phyloP scores from a whole-genome alignment of 2,329 filamentous ascomycete genomes.

The Pestalotiopsis sp. region DNA sequence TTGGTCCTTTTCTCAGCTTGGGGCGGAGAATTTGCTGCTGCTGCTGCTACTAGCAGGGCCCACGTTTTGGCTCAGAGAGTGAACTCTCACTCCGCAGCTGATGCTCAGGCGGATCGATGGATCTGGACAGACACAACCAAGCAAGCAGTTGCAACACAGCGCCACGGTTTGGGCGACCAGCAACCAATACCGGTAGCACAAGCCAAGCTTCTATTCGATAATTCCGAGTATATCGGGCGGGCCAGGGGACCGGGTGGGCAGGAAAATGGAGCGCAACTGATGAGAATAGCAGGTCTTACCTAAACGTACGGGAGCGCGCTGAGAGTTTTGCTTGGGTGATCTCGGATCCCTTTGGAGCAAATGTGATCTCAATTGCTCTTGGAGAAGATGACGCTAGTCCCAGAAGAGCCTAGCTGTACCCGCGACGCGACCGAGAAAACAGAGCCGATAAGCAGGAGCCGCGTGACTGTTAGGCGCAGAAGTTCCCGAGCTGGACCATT shows the following conservation, averaged over 20 bases:
- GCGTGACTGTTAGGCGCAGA: not conserved
- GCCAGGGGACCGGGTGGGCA: conserved; percentile 18
- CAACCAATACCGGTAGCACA: conserved; percentile 25
- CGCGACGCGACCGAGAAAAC: not conserved
- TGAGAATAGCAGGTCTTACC: conserved; percentile 25
- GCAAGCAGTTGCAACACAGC: conserved; percentile 8
- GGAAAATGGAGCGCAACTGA: conserved; percentile 18
- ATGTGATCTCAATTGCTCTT: conserved; percentile 15
- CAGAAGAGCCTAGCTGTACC: not conserved
- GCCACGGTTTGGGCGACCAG: conserved; percentile 21
- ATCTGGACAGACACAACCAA: not conserved
- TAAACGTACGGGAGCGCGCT: conserved; percentile 26
- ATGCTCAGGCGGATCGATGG: conserved; percentile 3
- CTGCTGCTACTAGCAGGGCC: conserved; percentile 5
- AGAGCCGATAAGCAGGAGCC: not conserved
- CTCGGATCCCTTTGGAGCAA: conserved; percentile 8
- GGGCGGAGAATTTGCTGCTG: conserved; percentile 11
- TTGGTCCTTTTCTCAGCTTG: not conserved
- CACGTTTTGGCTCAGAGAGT: conserved; percentile 4
- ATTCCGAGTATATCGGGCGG: conserved; percentile 21
- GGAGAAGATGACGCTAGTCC: conserved; percentile 11
- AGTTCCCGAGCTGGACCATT: not conserved
- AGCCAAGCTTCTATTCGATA: conserved; percentile 26
- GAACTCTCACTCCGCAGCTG: conserved; percentile 6
- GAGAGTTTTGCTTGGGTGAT: conserved; percentile 17